Evolutionary conservation across 306 rosid species (phyloP), one percentile per base, ranked within the genome.

Genomic region (Aeschynomene evenia): DNA sequence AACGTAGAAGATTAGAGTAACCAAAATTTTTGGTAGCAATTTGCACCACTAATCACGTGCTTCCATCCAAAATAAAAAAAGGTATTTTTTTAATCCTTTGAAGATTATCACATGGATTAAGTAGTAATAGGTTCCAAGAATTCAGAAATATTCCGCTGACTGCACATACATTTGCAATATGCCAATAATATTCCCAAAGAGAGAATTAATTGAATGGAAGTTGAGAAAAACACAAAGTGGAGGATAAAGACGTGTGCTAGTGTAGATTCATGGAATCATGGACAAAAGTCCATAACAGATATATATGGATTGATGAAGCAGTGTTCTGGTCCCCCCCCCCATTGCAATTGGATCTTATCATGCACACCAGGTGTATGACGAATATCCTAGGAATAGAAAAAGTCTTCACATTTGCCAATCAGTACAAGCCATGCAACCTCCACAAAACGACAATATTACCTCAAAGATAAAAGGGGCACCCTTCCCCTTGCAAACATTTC

Each of bases 401-500:
- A 79, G 87, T 89, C 89, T 62, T 70, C 57, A 26, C 1, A 61
- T 1, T 20, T n/a, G 14, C 93, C 96, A 92, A 90, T 92, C 80
- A 77, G 20, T 75, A 8, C n/a, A n/a, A n/a, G n/a, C 66, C 76
- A 9, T 40, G 62, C 84, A 81, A 23, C 69, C 69, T 19, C 0
- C 53, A 71, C 75, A 77, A 92, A 58, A 83, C 82, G 88, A 87
- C 91, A 75, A 81, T 20, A 58, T 12, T n/a, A 1, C 50, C 13
- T 43, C 86, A 71, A 15, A 29, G 24, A 81, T 88, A 93, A 86
- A 93, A 90, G 62, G 79, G 15, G 16, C 73, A 65, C 43, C 75
- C 78, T 58, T 80, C 84, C 65, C 78, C 75, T 43, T 77, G 65
- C 82, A 78, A 93, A 90, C 93, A 86, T 86, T 93, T 86, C 96